Evolutionary conservation across 805 yeast species (phyloP), one percentile per base, ranked within the genome.

Genomic region (Metschnikowia anglica): DNA sequence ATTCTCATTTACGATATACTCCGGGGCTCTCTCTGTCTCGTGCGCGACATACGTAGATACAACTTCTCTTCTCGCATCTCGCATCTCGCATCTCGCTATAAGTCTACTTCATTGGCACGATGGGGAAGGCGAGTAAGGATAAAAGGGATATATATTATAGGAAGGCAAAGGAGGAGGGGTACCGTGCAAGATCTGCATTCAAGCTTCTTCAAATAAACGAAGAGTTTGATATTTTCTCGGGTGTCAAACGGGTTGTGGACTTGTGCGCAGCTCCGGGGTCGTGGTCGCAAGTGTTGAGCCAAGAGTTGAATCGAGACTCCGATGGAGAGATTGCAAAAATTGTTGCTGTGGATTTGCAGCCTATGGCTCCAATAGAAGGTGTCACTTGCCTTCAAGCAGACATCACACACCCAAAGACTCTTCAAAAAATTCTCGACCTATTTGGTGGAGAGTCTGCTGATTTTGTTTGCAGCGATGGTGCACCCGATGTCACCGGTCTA

Each of bases 401-500:
- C 65, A 93, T 93, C 53, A 93, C 99, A 2, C 97, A 93, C 66
- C 97, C 99, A 12, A 80, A 81, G 58, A 93, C 99, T 0, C 72
- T 93, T 39, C 75, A 76, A 27, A 76, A 73, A 55, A 93, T 93
- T 34, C 65, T 87, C 53, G 84, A 82, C 25, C 75, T 85, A 30
- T 93, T 93, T 68, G 95, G 87, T 17, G 96, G 97, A 29, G 87
- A 87, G 52, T 82, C 85, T 43, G 98, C 98, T 0, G 99, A 93
- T 63, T 85, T 91, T 60, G 96, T 93, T 0, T 88, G 96, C 56
- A 84, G 95, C 56, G 98, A 93, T 62, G 99, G 99, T 44, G 99
- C 99, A 0, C 99, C 99, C 2, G 99, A 93, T 66, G 99, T 93
- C 17, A 93, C 99, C 0, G 99, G 99, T 0, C 66, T 93, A 39